phyloP scores from a whole-genome alignment of 2,329 filamentous ascomycete genomes.

The Epichloe elymi region DNA sequence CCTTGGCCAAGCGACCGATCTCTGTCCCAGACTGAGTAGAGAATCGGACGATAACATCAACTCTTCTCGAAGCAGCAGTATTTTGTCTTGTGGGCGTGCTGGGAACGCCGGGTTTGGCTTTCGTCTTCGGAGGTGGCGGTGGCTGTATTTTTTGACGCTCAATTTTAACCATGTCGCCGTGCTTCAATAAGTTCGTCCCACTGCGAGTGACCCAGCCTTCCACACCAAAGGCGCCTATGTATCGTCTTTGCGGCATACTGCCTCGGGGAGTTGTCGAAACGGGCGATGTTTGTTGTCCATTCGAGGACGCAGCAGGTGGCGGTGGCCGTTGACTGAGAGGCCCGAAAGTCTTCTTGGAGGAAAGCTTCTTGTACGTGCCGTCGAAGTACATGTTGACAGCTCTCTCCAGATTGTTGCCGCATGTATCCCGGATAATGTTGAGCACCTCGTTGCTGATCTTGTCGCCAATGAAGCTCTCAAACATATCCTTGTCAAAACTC shows the following conservation, averaged over 20 bases:
- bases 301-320: background rate
- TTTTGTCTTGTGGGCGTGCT: constrained; percentile 22
- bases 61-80: constrained; percentile 47
- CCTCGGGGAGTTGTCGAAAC: constrained; percentile 3
- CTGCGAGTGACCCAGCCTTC: constrained; percentile 87
- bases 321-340: background rate
- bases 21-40: constrained; percentile 69
- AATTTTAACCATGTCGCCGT: constrained; percentile 74
- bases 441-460: constrained; percentile 37
- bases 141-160: constrained; percentile 68
- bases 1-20: constrained; percentile 74
- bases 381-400: constrained; percentile 61
- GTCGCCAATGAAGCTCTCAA: constrained; percentile 47
- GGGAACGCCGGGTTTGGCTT: constrained; percentile 25
- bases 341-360: constrained; percentile 11
- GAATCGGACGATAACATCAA: constrained; percentile 85
- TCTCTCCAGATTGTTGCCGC: constrained; percentile 44
- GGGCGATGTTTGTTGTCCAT: background rate
- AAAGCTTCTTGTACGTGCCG: constrained; percentile 47
- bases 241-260: constrained; percentile 38
- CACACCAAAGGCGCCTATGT: constrained; percentile 84
- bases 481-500: constrained; percentile 42
- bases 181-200: constrained; percentile 58
- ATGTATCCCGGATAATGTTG: constrained; percentile 36
- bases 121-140: constrained; percentile 33